Evolutionary conservation across 164 flowering plant genomes (phyloP).

Genomic region (Magnolia sinica): DNA sequence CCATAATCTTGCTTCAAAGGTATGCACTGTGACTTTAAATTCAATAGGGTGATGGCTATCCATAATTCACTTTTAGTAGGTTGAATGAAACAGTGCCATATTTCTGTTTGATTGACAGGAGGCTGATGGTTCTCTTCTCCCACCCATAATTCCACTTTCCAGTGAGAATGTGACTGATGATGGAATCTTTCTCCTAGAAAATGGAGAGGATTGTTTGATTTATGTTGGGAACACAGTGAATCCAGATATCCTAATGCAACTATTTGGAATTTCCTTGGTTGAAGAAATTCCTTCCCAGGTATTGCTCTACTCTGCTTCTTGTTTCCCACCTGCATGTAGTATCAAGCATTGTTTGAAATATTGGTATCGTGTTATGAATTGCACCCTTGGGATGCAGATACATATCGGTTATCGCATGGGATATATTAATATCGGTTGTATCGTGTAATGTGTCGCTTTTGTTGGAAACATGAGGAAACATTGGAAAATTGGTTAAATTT

Average conservation of each 20-base stretch:
- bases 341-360: too few species aligned
- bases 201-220: conserved; percentile 80
- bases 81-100: background rate
- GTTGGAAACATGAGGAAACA: too few species aligned
- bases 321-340: background rate
- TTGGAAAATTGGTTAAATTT: too few species aligned
- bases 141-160: conserved; percentile 64
- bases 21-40: conserved; percentile 15
- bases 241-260: conserved; percentile 45
- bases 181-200: conserved; percentile 90
- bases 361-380: too few species aligned
- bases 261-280: conserved; percentile 62
- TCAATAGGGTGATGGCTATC: background rate
- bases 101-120: conserved; percentile 41
- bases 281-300: conserved; percentile 85
- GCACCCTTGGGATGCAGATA: too few species aligned
- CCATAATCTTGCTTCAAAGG: conserved; percentile 66
- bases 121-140: conserved; percentile 46
- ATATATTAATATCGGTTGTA: too few species aligned
- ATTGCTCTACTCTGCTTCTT: conserved; percentile 3
- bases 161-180: conserved; percentile 82
- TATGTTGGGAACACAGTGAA: conserved; percentile 69
- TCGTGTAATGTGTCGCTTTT: too few species aligned
- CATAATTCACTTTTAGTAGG: background rate
- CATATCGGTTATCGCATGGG: too few species aligned